Evolutionary conservation across 2,329 filamentous ascomycete genomes (phyloP), one percentile per base, ranked within the genome.

Genomic region (Penicillium sp.): DNA sequence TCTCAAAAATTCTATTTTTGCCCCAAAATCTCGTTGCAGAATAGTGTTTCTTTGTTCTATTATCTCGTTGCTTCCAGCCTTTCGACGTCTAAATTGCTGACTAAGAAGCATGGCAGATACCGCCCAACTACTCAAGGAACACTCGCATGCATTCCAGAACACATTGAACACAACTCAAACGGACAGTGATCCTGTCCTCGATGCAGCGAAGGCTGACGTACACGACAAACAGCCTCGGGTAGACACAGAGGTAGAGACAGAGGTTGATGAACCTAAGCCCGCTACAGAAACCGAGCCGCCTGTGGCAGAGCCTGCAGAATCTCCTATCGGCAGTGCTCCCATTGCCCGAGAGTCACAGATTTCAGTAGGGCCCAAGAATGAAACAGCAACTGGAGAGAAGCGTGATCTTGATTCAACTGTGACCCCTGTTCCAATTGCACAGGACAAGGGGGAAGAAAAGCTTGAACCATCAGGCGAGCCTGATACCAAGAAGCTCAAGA

Each of bases 401-500:
- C 62, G 61, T 34, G 53, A 47, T 11, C 44, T 64, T 50, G 60
- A 64, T 23, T 53, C 60, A 10, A 52, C 51, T 35, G 16, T 19
- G 40, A 39, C 46, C 18, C 32, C 55, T 27, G 29, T 40, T 29
- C 39, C 47, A 18, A 40, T 52, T 9, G 39, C 45, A 7, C 29
- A 51, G 16, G 40, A 50, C 16, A n/a, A 55, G n/a, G 54, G 54
- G 36, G 60, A 61, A 30, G 53, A 53, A 3, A 59, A 66, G 8
- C 29, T 58, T 47, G 49, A 18, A 32, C 18, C 50, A 30, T 29
- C 57, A 2, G 57, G 57, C 6, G 66, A 68, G 43, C 66, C 67
- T 13, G 56, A 63, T 7, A 36, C 55, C n/a, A 75, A 75, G 58
- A 74, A 73, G 55, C 68, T 68, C 47, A 75, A 71, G 57, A 67